Evolutionary conservation across 805 yeast genomes (phyloP).

Genomic region (Lipomyces sp.): DNA sequence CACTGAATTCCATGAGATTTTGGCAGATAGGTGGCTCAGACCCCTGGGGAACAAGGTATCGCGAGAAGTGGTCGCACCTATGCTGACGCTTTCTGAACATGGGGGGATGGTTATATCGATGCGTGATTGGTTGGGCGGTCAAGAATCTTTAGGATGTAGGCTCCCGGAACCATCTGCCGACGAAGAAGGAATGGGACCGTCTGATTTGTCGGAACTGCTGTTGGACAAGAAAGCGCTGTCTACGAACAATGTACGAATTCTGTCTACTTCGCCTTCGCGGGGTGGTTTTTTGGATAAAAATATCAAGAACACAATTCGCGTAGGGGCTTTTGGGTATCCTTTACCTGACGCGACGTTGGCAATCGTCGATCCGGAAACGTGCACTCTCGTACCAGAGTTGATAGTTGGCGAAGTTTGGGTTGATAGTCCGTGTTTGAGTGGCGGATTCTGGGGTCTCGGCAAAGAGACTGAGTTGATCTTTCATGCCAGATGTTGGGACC

Average conservation of each 20-base stretch:
- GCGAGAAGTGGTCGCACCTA: slow-evolving; percentile 79
- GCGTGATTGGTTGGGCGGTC: slow-evolving; percentile 85
- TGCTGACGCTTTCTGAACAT: slow-evolving; percentile 85
- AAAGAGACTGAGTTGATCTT: slow-evolving; percentile 74
- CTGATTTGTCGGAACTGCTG: slow-evolving; percentile 65
- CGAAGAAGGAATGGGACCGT: slow-evolving; percentile 48
- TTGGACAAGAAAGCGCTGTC: slow-evolving; percentile 76
- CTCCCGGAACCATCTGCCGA: slow-evolving; percentile 48
- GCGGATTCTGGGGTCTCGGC: slow-evolving; percentile 80
- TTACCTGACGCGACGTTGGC: slow-evolving; percentile 93
- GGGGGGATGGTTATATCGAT: slow-evolving; percentile 95
- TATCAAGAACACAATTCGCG: slow-evolving; percentile 52
- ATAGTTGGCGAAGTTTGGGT: slow-evolving; percentile 98
- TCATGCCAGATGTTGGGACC: slow-evolving; percentile 79
- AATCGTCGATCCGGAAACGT: slow-evolving; percentile 91
- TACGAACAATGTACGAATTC: slow-evolving; percentile 70
- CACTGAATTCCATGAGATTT: slow-evolving; percentile 87
- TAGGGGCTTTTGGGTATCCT: slow-evolving; percentile 94
- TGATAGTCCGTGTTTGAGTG: slow-evolving; percentile 88
- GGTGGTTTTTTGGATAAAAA: slow-evolving; percentile 46
- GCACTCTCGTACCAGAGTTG: slow-evolving; percentile 69
- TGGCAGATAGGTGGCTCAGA: slow-evolving; percentile 85
- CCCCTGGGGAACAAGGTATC: slow-evolving; percentile 86
- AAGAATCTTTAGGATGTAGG: slow-evolving; percentile 62
- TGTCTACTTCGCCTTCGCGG: slow-evolving; percentile 58